phyloP scores from a whole-genome alignment of 805 yeast genomes.

The Debaryomyces tyrocola region DNA sequence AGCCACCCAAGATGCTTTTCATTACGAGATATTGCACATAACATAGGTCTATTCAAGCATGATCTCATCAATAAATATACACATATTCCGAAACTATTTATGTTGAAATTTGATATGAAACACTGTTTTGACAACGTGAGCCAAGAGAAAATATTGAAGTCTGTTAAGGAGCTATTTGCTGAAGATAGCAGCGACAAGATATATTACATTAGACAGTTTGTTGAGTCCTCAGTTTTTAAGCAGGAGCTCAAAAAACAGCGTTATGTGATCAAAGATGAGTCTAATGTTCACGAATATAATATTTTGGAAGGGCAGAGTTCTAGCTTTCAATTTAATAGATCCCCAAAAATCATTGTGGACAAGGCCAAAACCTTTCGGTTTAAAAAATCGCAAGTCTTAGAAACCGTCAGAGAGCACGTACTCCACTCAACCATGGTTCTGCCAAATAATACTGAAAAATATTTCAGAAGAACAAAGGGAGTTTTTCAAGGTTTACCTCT shows the following conservation, averaged over 20 bases:
- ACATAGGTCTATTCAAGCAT: slow-evolving; percentile 38
- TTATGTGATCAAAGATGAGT: slow-evolving; percentile 12
- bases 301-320: slow-evolving; percentile 5
- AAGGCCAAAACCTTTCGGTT: slow-evolving; percentile 33
- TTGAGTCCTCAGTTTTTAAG: slow-evolving; percentile 8
- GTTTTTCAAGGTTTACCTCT: slow-evolving; percentile 83
- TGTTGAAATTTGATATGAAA: slow-evolving; percentile 72
- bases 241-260: slow-evolving; percentile 7
- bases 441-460: slow-evolving; percentile 26
- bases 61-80: slow-evolving; percentile 9
- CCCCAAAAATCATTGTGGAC: slow-evolving; percentile 11
- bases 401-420: slow-evolving; percentile 52
- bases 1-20: slow-evolving; percentile 37
- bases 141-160: slow-evolving; percentile 36
- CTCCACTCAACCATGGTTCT: slow-evolving; percentile 47
- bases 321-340: neutral
- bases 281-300: slow-evolving; percentile 13
- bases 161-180: slow-evolving; percentile 30
- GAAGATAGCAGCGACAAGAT: slow-evolving; percentile 14
- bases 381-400: slow-evolving; percentile 43
- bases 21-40: slow-evolving; percentile 42
- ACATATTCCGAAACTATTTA: slow-evolving; percentile 39
- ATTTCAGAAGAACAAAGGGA: slow-evolving; percentile 56
- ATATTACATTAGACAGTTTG: slow-evolving; percentile 20
- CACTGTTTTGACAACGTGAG: slow-evolving; percentile 78